Evolutionary conservation across 163 green algal genomes (phyloP), one percentile per base, ranked within the genome.

Genomic region (Scenedesmus sp.): DNA sequence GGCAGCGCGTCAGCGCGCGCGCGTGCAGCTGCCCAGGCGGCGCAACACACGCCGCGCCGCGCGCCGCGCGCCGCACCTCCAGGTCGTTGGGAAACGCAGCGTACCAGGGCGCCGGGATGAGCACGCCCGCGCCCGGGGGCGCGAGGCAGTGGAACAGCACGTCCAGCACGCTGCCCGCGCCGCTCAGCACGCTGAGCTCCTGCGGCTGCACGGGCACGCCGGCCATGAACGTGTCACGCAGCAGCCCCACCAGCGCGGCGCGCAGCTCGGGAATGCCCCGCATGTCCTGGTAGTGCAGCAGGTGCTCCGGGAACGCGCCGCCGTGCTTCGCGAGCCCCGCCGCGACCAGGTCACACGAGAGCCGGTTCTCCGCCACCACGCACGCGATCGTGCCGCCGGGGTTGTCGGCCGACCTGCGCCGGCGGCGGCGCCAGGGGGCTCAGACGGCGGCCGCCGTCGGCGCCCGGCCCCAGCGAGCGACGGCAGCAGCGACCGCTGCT

Each of bases 11-110:
- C 10, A 29, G 56, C 33, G 20, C 13, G 4, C 24, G n/a, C 33
- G 33, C 29, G 10, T 63, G 56, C 56, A 34, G 13, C 22, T 63
- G n/a, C 24, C 15, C 14, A 20, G 10, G 39, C 39, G 6, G 39
- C 24, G 50, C 50, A 28, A 2, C 36, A 17, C 26, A 42, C 6
- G 22, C 28, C 39, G 18, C 44, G 36, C 36, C 18, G 54, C 22
- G 33, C 31, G 63, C 34, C 47, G 0, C 63, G 45, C 2, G 15
- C 0, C 83, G 39, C 24, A 91, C 91, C 63, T 67, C 48, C 14
- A 98, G 81, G 83, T 98, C 95, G 67, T 94, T 94, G 84, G 97
- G 88, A 84, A 98, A 98, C 15, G 92, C 93, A 10, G 95, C 94
- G 83, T 98, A 98, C 84, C 96, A 98, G 4, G 95, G 95, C 28